Conservation (phyloP, 805 yeast species). For the Nakazawaea pomicola region DNA sequence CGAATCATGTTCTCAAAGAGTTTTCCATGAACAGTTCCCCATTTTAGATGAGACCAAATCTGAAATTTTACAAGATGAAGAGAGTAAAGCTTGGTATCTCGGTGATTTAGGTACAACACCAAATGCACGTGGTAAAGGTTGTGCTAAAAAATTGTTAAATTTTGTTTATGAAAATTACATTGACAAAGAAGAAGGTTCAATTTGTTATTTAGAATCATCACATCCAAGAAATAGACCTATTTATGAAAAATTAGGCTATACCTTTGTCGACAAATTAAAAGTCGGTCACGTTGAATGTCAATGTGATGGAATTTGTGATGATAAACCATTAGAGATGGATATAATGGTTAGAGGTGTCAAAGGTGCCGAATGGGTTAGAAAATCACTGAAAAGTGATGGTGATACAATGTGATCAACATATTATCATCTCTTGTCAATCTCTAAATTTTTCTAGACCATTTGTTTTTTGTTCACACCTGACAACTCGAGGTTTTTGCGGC, state of each 20-base stretch:
- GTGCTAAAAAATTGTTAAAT: conserved; percentile 47
- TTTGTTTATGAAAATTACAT: conserved; percentile 43
- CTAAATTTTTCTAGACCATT: too few species aligned
- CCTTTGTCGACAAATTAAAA: conserved; percentile 28
- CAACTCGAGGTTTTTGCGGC: too few species aligned
- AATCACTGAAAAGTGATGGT: background rate
- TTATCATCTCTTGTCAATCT: background rate
- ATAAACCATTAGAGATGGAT: conserved; percentile 27
- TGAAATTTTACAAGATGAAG: conserved; percentile 36
- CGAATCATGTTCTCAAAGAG: conserved; percentile 42
- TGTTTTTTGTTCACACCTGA: background rate
- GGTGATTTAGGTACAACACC: conserved; percentile 56
- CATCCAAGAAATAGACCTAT: conserved; percentile 48
- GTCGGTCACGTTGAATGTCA: conserved; percentile 25
- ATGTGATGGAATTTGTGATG: conserved; percentile 5
- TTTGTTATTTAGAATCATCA: conserved; percentile 51
- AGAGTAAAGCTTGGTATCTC: conserved; percentile 47
- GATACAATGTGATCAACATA: background rate
- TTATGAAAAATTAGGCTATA: conserved; percentile 51
- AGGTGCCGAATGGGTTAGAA: conserved; percentile 27
- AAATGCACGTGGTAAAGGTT: conserved; percentile 53
- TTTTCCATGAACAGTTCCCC: conserved; percentile 45
- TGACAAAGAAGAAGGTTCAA: conserved; percentile 27
- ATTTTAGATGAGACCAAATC: conserved; percentile 38
- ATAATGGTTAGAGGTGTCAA: conserved; percentile 33